Conservation (phyloP, 805 yeast genomes). For the Starmerella sirachaensis region DNA sequence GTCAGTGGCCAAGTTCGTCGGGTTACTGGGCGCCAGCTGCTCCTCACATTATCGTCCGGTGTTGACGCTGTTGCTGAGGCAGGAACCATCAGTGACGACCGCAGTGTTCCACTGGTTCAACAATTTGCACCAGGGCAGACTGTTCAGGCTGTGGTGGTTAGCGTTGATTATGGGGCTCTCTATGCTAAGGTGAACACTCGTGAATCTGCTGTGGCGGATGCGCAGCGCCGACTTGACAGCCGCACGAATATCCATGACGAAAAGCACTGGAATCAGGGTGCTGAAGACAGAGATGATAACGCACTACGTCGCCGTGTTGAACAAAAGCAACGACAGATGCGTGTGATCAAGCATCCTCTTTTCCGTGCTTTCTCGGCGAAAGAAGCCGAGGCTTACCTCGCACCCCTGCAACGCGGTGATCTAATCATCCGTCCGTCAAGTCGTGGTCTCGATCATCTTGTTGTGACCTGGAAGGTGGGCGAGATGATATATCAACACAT, state of each 20-base stretch:
- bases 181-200: constrained; percentile 62
- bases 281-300: constrained; percentile 46
- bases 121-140: constrained; percentile 52
- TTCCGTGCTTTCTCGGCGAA: constrained; percentile 69
- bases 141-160: constrained; percentile 65
- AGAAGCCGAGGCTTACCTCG: constrained; percentile 89
- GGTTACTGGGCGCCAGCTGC: constrained; percentile 40
- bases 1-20: constrained; percentile 64
- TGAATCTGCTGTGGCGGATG: constrained; percentile 49
- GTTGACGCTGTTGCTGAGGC: constrained; percentile 42
- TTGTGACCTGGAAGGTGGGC: constrained; percentile 93
- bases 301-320: constrained; percentile 60
- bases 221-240: constrained; percentile 30
- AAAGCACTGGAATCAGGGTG: constrained; percentile 65
- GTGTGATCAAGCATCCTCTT: constrained; percentile 83
- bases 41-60: constrained; percentile 44
- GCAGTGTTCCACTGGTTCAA: constrained; percentile 21
- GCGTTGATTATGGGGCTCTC: constrained; percentile 62
- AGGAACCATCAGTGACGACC: constrained; percentile 29
- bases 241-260: constrained; percentile 35
- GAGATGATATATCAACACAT: constrained; percentile 84
- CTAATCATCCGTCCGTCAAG: constrained; percentile 92
- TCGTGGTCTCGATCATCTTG: constrained; percentile 73
- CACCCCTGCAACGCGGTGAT: constrained; percentile 81
- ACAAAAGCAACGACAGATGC: constrained; percentile 53